phyloP scores from a whole-genome alignment of 768 basidiomycete genomes.

The Galerina marginata region DNA sequence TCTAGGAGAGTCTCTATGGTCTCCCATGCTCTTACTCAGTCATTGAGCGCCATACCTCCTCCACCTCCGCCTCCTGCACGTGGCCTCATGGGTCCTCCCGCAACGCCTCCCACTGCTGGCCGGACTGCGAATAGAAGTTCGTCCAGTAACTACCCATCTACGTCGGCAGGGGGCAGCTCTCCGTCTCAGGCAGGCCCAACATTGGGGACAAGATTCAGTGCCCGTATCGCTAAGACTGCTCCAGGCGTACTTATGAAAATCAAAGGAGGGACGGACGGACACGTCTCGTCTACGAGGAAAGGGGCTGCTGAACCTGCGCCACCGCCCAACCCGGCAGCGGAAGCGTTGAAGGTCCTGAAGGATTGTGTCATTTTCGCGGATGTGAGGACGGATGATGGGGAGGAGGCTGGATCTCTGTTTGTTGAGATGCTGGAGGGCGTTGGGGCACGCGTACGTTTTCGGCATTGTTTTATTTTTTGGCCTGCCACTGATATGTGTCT shows the following conservation, averaged over 20 bases:
- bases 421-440: conserved; percentile 80
- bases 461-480: neutral
- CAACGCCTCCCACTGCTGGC: conserved; percentile 43
- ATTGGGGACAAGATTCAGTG: conserved; percentile 32
- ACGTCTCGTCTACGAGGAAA: conserved; percentile 27
- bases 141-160: conserved; percentile 41
- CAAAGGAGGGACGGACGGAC: conserved; percentile 19
- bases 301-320: conserved; percentile 18
- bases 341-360: conserved; percentile 61
- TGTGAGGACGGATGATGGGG: conserved; percentile 83
- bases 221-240: conserved; percentile 36
- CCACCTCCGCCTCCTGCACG: conserved; percentile 35
- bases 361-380: conserved; percentile 87
- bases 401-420: conserved; percentile 81
- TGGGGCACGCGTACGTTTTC: conserved; percentile 73
- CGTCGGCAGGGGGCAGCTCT: conserved; percentile 24
- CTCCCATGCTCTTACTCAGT: conserved; percentile 66
- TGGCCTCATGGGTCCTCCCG: conserved; percentile 53
- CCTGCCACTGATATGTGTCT: neutral
- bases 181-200: conserved; percentile 26
- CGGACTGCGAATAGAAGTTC: conserved; percentile 42
- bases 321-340: conserved; percentile 30
- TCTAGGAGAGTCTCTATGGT: conserved; percentile 64
- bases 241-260: conserved; percentile 22
- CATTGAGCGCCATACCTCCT: conserved; percentile 53